Conservation (phyloP, 2,329 filamentous ascomycete genomes). For the Xylariomycetidae sp. region DNA sequence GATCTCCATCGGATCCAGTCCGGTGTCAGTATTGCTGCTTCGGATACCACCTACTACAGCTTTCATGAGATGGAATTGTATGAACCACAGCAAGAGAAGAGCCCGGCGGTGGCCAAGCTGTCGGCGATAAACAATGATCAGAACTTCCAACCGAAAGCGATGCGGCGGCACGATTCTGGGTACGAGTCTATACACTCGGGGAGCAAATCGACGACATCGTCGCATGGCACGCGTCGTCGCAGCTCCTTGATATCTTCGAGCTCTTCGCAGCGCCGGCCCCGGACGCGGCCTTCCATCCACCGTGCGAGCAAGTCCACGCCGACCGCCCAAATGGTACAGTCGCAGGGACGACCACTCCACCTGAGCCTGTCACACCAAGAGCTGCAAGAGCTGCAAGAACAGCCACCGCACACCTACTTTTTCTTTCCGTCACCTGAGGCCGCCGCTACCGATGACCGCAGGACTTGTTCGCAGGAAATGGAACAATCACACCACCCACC, state of each 20-base stretch:
- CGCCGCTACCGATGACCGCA: slow-evolving; percentile 9
- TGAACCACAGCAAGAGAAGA: too few relatives aligned
- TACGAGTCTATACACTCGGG: slow-evolving; percentile 46
- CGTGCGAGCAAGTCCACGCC: slow-evolving; percentile 34
- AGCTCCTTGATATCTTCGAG: slow-evolving; percentile 24
- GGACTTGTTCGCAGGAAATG: slow-evolving; percentile 4
- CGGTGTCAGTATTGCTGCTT: slow-evolving; percentile 37
- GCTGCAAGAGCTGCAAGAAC: too few relatives aligned
- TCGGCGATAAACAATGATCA: slow-evolving; percentile 16
- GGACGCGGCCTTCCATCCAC: slow-evolving; percentile 35
- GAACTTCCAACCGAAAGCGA: slow-evolving; percentile 31
- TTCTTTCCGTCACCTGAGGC: slow-evolving; percentile 42
- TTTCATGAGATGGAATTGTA: slow-evolving; percentile 44
- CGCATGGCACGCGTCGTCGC: slow-evolving; percentile 25
- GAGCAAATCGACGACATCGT: slow-evolving; percentile 32
- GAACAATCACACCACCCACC: slow-evolving; percentile 26
- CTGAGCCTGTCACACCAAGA: slow-evolving; percentile 22
- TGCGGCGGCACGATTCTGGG: slow-evolving; percentile 53
- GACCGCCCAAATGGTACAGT: slow-evolving; percentile 13
- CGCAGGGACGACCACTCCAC: slow-evolving; percentile 20
- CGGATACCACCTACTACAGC: slow-evolving; percentile 49
- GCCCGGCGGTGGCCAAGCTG: slow-evolving; percentile 7
- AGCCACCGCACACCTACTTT: slow-evolving; percentile 36
- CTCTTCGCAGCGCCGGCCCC: slow-evolving; percentile 27
- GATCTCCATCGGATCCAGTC: slow-evolving; percentile 26